Base-by-base conservation (phyloP, 768 basidiomycete species). In the Trametes gibbosa region DNA sequence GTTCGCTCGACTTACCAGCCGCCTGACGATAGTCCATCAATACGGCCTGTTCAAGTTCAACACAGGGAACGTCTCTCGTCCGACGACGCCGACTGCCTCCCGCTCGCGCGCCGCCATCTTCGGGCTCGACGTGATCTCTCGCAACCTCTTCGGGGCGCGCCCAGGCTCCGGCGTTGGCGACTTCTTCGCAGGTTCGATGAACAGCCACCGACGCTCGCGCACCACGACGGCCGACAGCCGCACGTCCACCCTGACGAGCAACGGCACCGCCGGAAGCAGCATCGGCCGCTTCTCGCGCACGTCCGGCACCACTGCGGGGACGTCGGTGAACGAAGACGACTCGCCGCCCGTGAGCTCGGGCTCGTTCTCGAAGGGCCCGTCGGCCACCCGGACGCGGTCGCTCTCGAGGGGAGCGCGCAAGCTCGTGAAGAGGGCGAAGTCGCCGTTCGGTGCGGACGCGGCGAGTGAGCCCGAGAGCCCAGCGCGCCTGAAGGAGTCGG, bases 31-130 rank as follows among this genome's bases (percentile, higher is more conserved):
- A 95, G 92, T 93, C 55, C 90, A 95, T 67, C 90, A 91, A 69
- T 94, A 85, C 60, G 92, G 93, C 16, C 74, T 97, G 53, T 96
- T 95, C 75, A 87, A 90, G 68, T 95, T 95, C 73, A 82, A 82
- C 27, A 92, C 92, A 0, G 86, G 86, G 32, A 84, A 81, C 53
- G 86, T 77, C 42, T 87, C 95, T 23, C 74, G 81, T n/a, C 95
- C 95, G 5, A 83, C 87, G 2, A 98, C 95, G 0, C 95, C 95
- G 3, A 91, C 90, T 0, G 82, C 85, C 0, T 83, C 79, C 46
- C 86, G 89, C 39, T 79, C 83, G 17, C 77, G 83, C 62, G 90
- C 86, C 2, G 85, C 89, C n/a, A 91, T 93, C 50, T 93, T 96
- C 69, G 86, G 90, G 34, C 79, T 98, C 52, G 95, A 98, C 67